These are phyloP conservation scores for Mucor mucedo DNA, from an alignment of 371 early-diverging fungal genomes.

Conservation along the genomic window DNA sequence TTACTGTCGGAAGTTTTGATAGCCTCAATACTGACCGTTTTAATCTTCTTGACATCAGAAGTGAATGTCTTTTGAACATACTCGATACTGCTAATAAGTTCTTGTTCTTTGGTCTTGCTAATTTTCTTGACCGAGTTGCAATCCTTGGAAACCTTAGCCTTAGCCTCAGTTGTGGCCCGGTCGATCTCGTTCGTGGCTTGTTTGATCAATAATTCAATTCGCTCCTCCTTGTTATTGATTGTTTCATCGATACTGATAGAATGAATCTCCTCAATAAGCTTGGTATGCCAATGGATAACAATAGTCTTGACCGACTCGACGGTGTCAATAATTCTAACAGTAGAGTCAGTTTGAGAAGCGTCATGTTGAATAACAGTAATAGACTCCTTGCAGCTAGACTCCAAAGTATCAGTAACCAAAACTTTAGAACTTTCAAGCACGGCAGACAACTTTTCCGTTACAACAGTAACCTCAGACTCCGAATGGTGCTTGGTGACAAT, in stretches of 20 bases:
- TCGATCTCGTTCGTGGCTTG: slow-evolving; percentile 25
- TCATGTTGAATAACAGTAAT: slow-evolving; percentile 23
- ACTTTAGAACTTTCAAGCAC: slow-evolving; percentile 28
- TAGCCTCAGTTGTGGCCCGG: slow-evolving; percentile 21
- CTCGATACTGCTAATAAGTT: slow-evolving; percentile 23
- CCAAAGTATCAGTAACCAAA: slow-evolving; percentile 19
- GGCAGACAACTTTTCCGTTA: slow-evolving; percentile 23
- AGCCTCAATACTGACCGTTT: slow-evolving; percentile 28
- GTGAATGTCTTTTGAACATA: slow-evolving; percentile 24
- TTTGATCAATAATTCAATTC: slow-evolving; percentile 16
- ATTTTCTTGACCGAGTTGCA: slow-evolving; percentile 27
- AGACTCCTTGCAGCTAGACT: slow-evolving; percentile 17
- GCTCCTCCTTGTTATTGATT: slow-evolving; percentile 26
- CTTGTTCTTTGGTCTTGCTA: slow-evolving; percentile 27
- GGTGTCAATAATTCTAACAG: slow-evolving; percentile 31
- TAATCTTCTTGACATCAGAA: slow-evolving; percentile 27
- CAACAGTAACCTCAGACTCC: slow-evolving; percentile 20
- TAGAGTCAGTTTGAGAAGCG: slow-evolving; percentile 23
- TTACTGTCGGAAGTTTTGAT: slow-evolving; percentile 62
- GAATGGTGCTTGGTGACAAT: slow-evolving; percentile 18
- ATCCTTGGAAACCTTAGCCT: slow-evolving; percentile 18
- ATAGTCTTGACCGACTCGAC: slow-evolving; percentile 34
- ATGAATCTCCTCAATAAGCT: slow-evolving; percentile 24
- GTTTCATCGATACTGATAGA: slow-evolving; percentile 20
- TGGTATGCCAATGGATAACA: slow-evolving; percentile 22